These are phyloP conservation scores for Obelidium mucronatum DNA, from an alignment of 192 early-diverging fungal genomes.

Conservation along the genomic window DNA sequence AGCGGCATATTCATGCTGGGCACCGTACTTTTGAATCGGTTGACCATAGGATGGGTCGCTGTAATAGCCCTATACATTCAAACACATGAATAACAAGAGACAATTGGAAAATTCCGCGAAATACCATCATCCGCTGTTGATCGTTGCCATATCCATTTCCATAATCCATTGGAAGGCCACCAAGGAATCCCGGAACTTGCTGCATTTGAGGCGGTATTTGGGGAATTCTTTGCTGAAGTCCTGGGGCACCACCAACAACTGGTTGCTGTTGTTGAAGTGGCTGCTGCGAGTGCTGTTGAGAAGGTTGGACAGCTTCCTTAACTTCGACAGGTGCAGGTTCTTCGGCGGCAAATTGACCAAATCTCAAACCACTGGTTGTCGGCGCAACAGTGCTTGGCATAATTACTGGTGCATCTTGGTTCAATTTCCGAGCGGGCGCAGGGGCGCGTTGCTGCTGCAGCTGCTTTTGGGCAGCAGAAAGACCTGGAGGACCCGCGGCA, in stretches of 20 bases:
- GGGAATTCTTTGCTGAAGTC: constrained; percentile 33
- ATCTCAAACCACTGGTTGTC: constrained; percentile 72
- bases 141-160: constrained; percentile 44
- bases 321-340: constrained; percentile 3
- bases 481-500: constrained; percentile 47
- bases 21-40: constrained; percentile 38
- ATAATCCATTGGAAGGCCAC: constrained; percentile 49
- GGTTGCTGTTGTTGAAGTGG: constrained; percentile 24
- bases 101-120: neutral
- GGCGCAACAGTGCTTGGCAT: constrained; percentile 76
- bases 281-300: constrained; percentile 23
- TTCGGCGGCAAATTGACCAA: constrained; percentile 64
- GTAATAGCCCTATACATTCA: constrained; percentile 35
- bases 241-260: constrained; percentile 10
- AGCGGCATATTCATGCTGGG: constrained; percentile 23
- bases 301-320: neutral
- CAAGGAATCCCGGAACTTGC: constrained; percentile 41
- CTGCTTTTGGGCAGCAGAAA: constrained; percentile 54
- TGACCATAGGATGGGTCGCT: constrained; percentile 42
- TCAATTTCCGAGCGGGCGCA: constrained; percentile 74
- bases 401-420: constrained; percentile 89
- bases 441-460: constrained; percentile 36
- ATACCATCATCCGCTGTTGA: constrained; percentile 38
- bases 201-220: constrained; percentile 11
- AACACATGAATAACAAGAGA: neutral